Evolutionary conservation across 768 basidiomycete species (phyloP).

Genomic region (Naganishia antarctica): DNA sequence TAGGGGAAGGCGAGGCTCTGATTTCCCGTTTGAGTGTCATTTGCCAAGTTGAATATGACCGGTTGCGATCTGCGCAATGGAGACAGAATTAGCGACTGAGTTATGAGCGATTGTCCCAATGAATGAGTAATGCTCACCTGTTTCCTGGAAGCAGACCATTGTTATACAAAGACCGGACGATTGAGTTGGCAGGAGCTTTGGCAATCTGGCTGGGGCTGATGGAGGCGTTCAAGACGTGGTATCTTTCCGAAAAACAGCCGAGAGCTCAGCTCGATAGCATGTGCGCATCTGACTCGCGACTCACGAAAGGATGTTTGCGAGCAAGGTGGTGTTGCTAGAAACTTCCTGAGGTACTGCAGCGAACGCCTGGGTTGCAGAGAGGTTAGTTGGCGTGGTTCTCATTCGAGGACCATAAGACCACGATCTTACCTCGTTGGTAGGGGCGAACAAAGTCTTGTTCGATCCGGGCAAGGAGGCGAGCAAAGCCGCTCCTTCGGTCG

Average conservation of each 20-base stretch:
- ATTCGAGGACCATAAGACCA: constrained; percentile 8
- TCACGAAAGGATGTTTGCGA: constrained; percentile 55
- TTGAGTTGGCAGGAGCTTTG: constrained; percentile 58
- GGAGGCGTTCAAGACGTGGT: constrained; percentile 59
- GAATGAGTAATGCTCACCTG: background rate
- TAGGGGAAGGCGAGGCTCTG: constrained; percentile 51
- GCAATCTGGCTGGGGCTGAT: constrained; percentile 52
- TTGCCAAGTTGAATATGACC: constrained; percentile 33
- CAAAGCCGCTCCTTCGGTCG: constrained; percentile 53
- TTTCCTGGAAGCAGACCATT: constrained; percentile 21
- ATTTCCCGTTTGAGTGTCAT: constrained; percentile 22
- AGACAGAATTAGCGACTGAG: background rate
- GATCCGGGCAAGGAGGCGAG: constrained; percentile 48
- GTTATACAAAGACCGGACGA: constrained; percentile 63
- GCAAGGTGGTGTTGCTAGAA: constrained; percentile 46
- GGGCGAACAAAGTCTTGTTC: constrained; percentile 34
- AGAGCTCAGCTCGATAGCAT: too few relatives aligned
- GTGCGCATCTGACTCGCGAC: too few relatives aligned
- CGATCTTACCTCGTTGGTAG: constrained; percentile 32
- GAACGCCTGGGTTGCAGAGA: constrained; percentile 54
- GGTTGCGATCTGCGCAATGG: constrained; percentile 19
- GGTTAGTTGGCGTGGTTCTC: too few relatives aligned
- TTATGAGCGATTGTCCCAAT: background rate
- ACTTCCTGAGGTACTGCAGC: constrained; percentile 47
- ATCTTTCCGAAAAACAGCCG: constrained; percentile 35